phyloP scores from a whole-genome alignment of 352 stramenopile genomes.

The Phytopythium helicoides region DNA sequence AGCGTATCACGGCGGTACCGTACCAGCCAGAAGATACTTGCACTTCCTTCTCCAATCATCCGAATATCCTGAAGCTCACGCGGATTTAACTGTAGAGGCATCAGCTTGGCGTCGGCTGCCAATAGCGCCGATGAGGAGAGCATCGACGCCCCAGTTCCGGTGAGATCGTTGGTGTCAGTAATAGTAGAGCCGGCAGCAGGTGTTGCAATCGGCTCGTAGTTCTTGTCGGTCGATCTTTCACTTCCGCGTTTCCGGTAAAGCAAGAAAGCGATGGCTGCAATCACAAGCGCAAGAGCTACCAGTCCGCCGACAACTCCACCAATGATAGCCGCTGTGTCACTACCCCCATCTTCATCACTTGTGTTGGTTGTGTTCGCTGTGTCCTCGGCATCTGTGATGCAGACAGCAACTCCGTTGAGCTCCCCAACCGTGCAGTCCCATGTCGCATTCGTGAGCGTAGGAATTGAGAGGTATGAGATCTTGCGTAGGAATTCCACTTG shows the following conservation, averaged over 20 bases:
- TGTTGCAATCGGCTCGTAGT: conserved; percentile 6
- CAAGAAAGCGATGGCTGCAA: conserved; percentile 19
- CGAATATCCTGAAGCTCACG: conserved; percentile 44
- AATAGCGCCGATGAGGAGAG: conserved; percentile 14
- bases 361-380: conserved; percentile 6
- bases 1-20: conserved; percentile 35
- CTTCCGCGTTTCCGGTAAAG: conserved; percentile 20
- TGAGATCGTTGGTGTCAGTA: conserved; percentile 11
- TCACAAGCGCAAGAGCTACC: conserved; percentile 16
- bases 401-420: conserved; percentile 13
- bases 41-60: conserved; percentile 30
- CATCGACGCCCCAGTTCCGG: conserved; percentile 1
- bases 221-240: conserved; percentile 13
- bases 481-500: conserved; percentile 44
- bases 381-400: conserved; percentile 14
- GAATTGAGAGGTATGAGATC: conserved; percentile 25
- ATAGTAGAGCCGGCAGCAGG: conserved; percentile 10
- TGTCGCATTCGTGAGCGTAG: conserved; percentile 7
- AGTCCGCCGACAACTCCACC: conserved; percentile 46
- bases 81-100: conserved; percentile 40
- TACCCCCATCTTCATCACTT: conserved; percentile 6
- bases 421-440: conserved; percentile 7
- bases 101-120: conserved; percentile 41
- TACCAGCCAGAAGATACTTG: conserved; percentile 36
- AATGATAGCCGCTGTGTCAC: conserved; percentile 32